These are phyloP conservation scores for Collybiopsis confluens DNA, from an alignment of 768 basidiomycete genomes.

Conservation along the genomic window DNA sequence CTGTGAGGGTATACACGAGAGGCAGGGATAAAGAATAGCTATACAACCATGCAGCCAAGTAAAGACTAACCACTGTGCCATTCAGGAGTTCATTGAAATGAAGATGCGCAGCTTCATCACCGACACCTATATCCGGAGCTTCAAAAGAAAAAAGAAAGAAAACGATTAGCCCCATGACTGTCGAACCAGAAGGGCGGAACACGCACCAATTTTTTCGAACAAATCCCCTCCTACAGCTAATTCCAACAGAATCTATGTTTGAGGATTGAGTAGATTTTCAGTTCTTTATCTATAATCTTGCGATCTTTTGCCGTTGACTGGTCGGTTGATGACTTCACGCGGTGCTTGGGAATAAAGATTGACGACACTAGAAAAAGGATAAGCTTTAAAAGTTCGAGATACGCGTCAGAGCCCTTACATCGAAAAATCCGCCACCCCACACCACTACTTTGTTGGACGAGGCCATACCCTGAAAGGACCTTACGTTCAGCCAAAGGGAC, in stretches of 20 bases:
- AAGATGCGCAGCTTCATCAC: constrained; percentile 81
- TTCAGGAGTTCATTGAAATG: constrained; percentile 85
- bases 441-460: constrained; percentile 79
- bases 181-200: not conserved
- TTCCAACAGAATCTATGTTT: constrained; percentile 91
- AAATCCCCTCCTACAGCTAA: constrained; percentile 91
- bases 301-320: constrained; percentile 64
- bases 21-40: too few species aligned
- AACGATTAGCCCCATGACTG: not conserved
- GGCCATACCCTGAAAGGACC: constrained; percentile 50
- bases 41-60: too few species aligned
- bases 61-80: constrained; percentile 67
- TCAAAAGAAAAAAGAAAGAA: not conserved
- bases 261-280: constrained; percentile 78
- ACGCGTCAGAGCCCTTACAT: constrained; percentile 43
- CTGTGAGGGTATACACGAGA: constrained; percentile 31
- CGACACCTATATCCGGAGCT: constrained; percentile 90
- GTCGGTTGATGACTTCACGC: constrained; percentile 70
- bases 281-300: constrained; percentile 87
- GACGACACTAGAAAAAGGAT: constrained; percentile 47
- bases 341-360: constrained; percentile 58
- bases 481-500: not conserved
- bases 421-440: constrained; percentile 85
- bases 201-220: constrained; percentile 96
- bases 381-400: not conserved